phyloP scores from a whole-genome alignment of 257 asterid genomes.

The Thymus quinquecostatus region DNA sequence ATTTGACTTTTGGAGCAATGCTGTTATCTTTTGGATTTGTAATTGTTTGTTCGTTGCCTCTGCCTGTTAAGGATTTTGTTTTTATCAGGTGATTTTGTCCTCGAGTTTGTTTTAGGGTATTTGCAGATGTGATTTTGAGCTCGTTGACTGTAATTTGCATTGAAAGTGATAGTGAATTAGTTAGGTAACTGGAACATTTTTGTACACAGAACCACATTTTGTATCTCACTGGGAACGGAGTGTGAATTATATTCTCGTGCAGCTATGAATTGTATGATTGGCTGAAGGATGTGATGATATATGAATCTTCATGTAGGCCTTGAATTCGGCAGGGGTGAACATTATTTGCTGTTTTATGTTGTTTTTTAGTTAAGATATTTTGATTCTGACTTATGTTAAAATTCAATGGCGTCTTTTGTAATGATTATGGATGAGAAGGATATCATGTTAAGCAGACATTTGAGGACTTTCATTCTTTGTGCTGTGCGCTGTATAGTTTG shows the following conservation, averaged over 20 bases:
- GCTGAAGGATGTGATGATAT: not conserved
- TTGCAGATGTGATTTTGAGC: conserved; percentile 17
- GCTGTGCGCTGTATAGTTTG: not conserved
- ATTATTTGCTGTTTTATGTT: not conserved
- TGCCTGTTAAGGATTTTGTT: not conserved
- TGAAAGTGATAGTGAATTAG: not conserved
- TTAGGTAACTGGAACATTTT: conserved; percentile 10
- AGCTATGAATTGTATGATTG: conserved; percentile 2
- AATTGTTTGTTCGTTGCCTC: not conserved
- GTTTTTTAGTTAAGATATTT: not conserved
- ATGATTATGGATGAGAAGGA: not conserved
- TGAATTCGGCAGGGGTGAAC: not conserved
- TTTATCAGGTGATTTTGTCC: not conserved
- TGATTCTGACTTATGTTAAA: not conserved
- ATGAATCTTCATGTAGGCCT: not conserved
- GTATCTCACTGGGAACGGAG: not conserved
- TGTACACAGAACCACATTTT: not conserved
- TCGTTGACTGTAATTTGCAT: conserved; percentile 28
- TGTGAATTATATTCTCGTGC: not conserved
- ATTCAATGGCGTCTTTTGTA: not conserved
- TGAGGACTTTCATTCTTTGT: not conserved
- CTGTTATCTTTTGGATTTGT: not conserved
- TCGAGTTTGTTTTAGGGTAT: conserved; percentile 5
- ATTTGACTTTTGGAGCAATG: conserved; percentile 20
- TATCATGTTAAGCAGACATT: conserved; percentile 1